Percentiles rank a stretch among this genome's conserved stretches.
phyloP scores from a whole-genome alignment of 2,329 filamentous ascomycete genomes.

The Thelonectria discophora region DNA sequence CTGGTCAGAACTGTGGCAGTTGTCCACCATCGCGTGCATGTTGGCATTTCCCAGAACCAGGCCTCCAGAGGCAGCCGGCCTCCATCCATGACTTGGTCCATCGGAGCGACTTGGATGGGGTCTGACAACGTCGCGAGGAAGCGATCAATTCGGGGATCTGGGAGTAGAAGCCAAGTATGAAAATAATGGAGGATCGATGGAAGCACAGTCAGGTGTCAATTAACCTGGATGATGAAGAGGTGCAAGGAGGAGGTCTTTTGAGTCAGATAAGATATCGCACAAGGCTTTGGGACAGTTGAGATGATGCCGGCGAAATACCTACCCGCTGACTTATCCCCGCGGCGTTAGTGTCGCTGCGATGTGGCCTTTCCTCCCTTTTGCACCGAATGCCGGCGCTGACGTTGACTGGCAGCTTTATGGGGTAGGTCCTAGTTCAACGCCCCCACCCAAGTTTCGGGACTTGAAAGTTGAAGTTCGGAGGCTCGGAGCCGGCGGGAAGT shows the following conservation, averaged over 20 bases:
- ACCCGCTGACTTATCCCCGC: conserved; percentile 7
- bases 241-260: neutral
- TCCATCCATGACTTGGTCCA: conserved; percentile 69
- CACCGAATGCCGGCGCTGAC: conserved; percentile 11
- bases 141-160: neutral
- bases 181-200: neutral
- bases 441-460: conserved; percentile 1
- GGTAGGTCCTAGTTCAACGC: conserved; percentile 1
- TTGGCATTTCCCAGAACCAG: conserved; percentile 99
- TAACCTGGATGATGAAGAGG: neutral
- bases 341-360: conserved; percentile 12
- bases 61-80: conserved; percentile 84
- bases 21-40: conserved; percentile 97
- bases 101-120: conserved; percentile 38
- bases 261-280: conserved; percentile 9
- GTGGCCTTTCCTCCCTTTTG: conserved; percentile 20
- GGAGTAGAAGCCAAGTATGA: neutral
- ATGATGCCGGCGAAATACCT: neutral
- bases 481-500: too few species aligned
- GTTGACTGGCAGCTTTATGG: conserved; percentile 12
- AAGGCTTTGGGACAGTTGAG: neutral
- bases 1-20: conserved; percentile 89
- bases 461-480: too few species aligned
- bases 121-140: conserved; percentile 3
- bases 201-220: neutral